Conservation (phyloP, 805 yeast genomes). For the Starmerella bacillaris region DNA sequence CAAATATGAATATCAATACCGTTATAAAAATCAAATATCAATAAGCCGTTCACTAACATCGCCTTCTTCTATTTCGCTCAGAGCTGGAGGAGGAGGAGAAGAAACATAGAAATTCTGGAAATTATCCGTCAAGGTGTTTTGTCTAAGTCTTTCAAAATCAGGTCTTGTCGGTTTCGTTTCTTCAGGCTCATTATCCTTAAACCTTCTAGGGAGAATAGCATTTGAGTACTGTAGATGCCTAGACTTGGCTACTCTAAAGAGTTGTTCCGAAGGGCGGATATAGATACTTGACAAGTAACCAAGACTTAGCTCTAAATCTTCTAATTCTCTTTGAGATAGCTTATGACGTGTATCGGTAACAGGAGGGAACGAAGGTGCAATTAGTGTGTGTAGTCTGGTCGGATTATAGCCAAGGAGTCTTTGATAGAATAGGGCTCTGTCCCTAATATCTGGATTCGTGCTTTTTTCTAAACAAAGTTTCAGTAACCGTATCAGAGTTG, state of each 20-base stretch:
- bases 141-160: neutral
- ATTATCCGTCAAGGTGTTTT: conserved; percentile 5
- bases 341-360: conserved; percentile 31
- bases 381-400: conserved; percentile 33
- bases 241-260: conserved; percentile 36
- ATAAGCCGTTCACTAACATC: conserved; percentile 15
- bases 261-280: conserved; percentile 64
- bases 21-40: conserved; percentile 13
- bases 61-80: neutral
- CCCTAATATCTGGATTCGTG: conserved; percentile 76
- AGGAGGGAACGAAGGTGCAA: conserved; percentile 35
- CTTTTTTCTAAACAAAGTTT: conserved; percentile 44
- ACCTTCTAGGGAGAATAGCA: conserved; percentile 15
- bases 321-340: conserved; percentile 29
- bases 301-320: conserved; percentile 64
- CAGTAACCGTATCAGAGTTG: no score
- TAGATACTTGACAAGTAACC: conserved; percentile 74
- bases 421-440: conserved; percentile 76
- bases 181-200: conserved; percentile 2
- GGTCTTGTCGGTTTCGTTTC: neutral
- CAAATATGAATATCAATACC: no score
- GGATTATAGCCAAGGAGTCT: conserved; percentile 41
- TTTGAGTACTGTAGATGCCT: conserved; percentile 14
- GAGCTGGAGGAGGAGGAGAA: conserved; percentile 1
- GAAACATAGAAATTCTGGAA: conserved; percentile 5